Base-by-base conservation (phyloP, 1,284 basidiomycete species). In the Cryptococcus depauperatus region DNA sequence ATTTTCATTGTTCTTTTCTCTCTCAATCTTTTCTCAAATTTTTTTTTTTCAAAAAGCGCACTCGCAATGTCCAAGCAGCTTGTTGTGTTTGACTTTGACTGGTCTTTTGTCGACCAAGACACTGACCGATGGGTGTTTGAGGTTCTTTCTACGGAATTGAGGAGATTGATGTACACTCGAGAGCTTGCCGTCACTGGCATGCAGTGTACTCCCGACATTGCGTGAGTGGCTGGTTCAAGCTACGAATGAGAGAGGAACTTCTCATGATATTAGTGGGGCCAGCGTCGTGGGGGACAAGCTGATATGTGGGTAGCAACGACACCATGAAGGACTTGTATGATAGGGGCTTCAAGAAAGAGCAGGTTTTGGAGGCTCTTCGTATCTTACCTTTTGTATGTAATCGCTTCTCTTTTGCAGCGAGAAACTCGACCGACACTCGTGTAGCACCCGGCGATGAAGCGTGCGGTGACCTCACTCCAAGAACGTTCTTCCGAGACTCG, bases 1-100 rank as follows among this genome's bases (percentile, higher is more conserved):
- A n/a, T n/a, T n/a, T n/a, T n/a, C n/a, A n/a, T n/a, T n/a, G n/a
- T n/a, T n/a, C n/a, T n/a, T n/a, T n/a, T n/a, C n/a, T n/a, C n/a
- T n/a, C n/a, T n/a, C n/a, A n/a, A n/a, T n/a, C n/a, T n/a, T n/a
- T n/a, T n/a, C n/a, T n/a, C n/a, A n/a, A n/a, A n/a, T n/a, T n/a
- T n/a, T n/a, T n/a, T n/a, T n/a, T n/a, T n/a, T n/a, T n/a, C n/a
- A n/a, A n/a, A n/a, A n/a, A n/a, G n/a, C 37, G 25, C 21, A 23
- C 16, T 10, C 11, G 30, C 9, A 37, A 41, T 41, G 39, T 41
- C 39, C 39, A 81, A 77, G 56, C 88, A 93, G 68, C 81, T 96
- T 37, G 76, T 97, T 55, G 84, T 97, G 14, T 97, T 86, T 59
- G 93, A 98, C 71, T 97, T 97, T 73, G 93, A 98, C 77, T 97